Base-by-base conservation (phyloP, 2,329 filamentous ascomycete genomes). In the Paraconiothyrium brasiliense region DNA sequence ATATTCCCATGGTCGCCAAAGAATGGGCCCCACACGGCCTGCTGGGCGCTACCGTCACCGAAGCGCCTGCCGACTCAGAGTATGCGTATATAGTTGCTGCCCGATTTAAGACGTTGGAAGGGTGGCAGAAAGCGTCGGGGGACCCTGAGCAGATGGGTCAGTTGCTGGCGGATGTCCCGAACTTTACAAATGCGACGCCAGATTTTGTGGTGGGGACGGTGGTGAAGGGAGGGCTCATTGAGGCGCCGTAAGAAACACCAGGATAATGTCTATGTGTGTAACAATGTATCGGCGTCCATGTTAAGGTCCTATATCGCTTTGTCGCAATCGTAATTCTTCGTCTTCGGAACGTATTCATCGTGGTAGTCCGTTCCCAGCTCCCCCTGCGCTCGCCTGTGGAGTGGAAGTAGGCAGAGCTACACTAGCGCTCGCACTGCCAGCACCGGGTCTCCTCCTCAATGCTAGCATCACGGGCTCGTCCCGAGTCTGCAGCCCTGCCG, bases 1-100 rank as follows among this genome's bases (percentile, higher is more conserved):
- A 84, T 71, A 80, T 84, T 74, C 76, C 79, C 0, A 67, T 83
- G 1, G 77, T 80, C 8, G 62, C 68, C 34, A 69, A 74, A 47
- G 65, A 64, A 20, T 83, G 80, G 81, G 60, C 48, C 0, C 24
- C 54, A 10, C 55, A 62, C 35, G 59, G 64, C 54, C 14, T 66
- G 9, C 43, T 59, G 13, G 39, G 55, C 30, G 24, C 22, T 20
- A 46, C 49, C 27, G 20, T 44, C 7, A 20, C 44, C 10, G 30
- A 39, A n/a, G 32, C 50, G 32, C 8, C 37, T 8, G 14, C 34
- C n/a, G 47, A 56, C 14, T 62, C 61, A 13, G 61, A 60, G 14
- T 62, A 52, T 35, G 59, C 57, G 22, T 57, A 59, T n/a, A 39
- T 32, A 1, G 37, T 55, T 10, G 47, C 57, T 30, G 54, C 63